Conservation (phyloP, 78 protist species). For the Dictyostelium intermedium region DNA sequence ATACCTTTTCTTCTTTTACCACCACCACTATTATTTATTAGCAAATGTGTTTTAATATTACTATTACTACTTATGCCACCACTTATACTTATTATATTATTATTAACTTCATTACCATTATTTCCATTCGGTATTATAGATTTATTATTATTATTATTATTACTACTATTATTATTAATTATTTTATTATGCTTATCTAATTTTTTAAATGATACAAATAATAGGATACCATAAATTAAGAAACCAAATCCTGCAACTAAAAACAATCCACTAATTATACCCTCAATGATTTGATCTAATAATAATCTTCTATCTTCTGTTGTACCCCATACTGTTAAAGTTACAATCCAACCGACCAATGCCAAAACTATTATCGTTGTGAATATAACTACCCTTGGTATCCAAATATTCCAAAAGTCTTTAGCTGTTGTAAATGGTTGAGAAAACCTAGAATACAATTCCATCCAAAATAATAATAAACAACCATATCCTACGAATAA, state of each 20-base stretch:
- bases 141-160: neutral
- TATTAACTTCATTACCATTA: neutral
- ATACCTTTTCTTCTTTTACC: neutral
- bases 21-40: neutral
- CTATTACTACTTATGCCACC: neutral
- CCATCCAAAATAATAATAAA: conserved; percentile 70
- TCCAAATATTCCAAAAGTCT: conserved; percentile 62
- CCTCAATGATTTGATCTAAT: conserved; percentile 11
- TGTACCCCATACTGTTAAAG: conserved; percentile 23
- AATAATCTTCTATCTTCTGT: neutral
- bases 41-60: neutral
- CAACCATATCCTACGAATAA: conserved; percentile 66
- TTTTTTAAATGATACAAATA: conserved; percentile 28
- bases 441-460: conserved; percentile 46
- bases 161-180: neutral
- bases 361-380: neutral
- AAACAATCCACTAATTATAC: conserved; percentile 33
- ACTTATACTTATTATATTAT: neutral
- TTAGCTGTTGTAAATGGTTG: conserved; percentile 18
- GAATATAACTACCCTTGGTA: conserved; percentile 1
- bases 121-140: neutral
- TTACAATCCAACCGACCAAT: conserved; percentile 5
- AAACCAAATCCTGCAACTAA: conserved; percentile 62
- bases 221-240: conserved; percentile 40
- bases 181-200: neutral